Base-by-base conservation (phyloP, 306 rosid genomes). In the Pueraria montana region DNA sequence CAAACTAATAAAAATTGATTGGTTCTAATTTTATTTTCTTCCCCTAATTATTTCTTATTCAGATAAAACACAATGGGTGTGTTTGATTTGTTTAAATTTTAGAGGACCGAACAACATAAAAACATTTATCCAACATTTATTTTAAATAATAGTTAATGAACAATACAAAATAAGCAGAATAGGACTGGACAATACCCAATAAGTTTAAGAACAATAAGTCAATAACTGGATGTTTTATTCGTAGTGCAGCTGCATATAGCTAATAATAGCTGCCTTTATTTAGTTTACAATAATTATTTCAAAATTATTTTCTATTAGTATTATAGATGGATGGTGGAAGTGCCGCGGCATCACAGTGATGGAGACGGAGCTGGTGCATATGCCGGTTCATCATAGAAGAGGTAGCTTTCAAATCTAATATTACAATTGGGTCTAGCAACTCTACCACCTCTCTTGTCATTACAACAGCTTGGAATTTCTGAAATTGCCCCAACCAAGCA, bases 401-500 rank as follows among this genome's bases (percentile, higher is more conserved):
- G 9, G 38, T 27, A 62, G 68, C 0, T 27, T 30, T 62, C 68
- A 27, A 13, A 62, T 27, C 68, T 27, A 6, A 62, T 62, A 26
- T 14, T 63, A 16, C 69, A 63, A 30, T 23, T 30, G 21, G 72
- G 24, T 65, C 16, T 65, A 1, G 4, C 2, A 63, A 63, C 69
- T 14, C 43, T 30, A 3, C 69, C 69, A 2, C 69, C 20, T 32
- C 5, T 65, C 72, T 0, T 77, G 11, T 58, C 49, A 0, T 2
- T 11, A 26, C 30, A 84, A 62, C 77, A 79, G 0, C 0, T 1
- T 10, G 30, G 36, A 1, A 86, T 50, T 0, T n/a, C 3, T 0
- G 2, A 1, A 42, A 77, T 2, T 3, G 86, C 79, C 0, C 1
- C 3, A 8, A 0, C 38, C 42, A 85, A 68, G 77, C 92, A 89